Percentiles rank a stretch among this genome's conserved stretches.
Evolutionary conservation across 2,329 filamentous ascomycete species (phyloP).

Genomic region (Aspergillus jensenii): DNA sequence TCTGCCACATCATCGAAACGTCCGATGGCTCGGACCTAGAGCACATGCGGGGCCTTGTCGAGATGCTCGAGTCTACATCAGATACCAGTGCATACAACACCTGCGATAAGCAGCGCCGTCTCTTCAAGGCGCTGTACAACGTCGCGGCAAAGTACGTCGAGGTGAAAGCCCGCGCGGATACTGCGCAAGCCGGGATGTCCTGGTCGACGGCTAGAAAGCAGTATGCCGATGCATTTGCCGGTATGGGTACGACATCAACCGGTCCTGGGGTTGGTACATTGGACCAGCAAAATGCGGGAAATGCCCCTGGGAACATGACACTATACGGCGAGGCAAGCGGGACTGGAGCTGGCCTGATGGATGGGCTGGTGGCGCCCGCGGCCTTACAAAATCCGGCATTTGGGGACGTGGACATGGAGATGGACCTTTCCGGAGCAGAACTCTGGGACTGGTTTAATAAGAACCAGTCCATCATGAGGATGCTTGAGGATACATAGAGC

Average conservation of each 20-base stretch:
- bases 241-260: too few species aligned
- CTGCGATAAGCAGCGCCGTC: constrained; percentile 9
- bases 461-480: constrained; percentile 8
- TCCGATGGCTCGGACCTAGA: constrained; percentile 12
- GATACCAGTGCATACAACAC: neutral
- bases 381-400: neutral
- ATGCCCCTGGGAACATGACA: neutral
- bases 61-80: constrained; percentile 3
- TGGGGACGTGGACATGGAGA: constrained; percentile 8
- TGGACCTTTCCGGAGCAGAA: constrained; percentile 10
- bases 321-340: neutral
- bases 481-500: neutral
- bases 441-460: constrained; percentile 15
- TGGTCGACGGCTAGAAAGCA: neutral
- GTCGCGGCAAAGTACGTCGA: constrained; percentile 13
- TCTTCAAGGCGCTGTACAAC: constrained; percentile 15
- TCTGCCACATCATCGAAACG: constrained; percentile 18
- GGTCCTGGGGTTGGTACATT: neutral
- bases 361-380: neutral
- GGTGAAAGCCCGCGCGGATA: neutral
- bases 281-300: neutral
- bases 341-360: neutral
- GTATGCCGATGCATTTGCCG: neutral
- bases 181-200: neutral
- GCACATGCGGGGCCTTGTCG: constrained; percentile 10